Evolutionary conservation across 192 early-diverging fungal species (phyloP).

Genomic region (Coemansia umbellata): DNA sequence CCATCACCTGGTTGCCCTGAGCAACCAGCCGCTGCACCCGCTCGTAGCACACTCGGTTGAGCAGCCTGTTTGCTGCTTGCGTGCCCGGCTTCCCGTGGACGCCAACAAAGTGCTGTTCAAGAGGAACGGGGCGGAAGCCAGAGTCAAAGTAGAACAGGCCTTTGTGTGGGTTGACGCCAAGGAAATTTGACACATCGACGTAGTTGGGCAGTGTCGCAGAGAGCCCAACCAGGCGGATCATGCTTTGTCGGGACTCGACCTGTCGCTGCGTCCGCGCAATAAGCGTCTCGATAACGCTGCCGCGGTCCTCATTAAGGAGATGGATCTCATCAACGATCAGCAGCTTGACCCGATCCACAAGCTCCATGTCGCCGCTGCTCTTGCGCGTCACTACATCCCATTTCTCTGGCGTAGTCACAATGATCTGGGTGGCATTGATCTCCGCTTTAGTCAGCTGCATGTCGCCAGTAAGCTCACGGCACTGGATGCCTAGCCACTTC

Average conservation of each 20-base stretch:
- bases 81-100: constrained; percentile 85
- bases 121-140: constrained; percentile 91
- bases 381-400: constrained; percentile 99
- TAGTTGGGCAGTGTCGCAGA: constrained; percentile 99
- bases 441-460: constrained; percentile 98
- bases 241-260: constrained; percentile 84
- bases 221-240: constrained; percentile 96
- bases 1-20: constrained; percentile 95
- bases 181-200: constrained; percentile 88
- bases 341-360: constrained; percentile 83
- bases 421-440: constrained; percentile 90
- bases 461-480: constrained; percentile 94
- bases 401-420: constrained; percentile 99
- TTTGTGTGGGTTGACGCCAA: constrained; percentile 87
- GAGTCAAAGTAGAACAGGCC: constrained; percentile 97
- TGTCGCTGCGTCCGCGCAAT: constrained; percentile 92
- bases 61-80: constrained; percentile 54
- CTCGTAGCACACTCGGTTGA: constrained; percentile 87
- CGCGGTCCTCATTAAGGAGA: constrained; percentile 93
- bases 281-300: constrained; percentile 93
- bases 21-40: constrained; percentile 70
- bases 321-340: constrained; percentile 99
- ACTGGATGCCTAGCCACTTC: constrained; percentile 77
- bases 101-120: constrained; percentile 95
- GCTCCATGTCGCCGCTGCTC: constrained; percentile 87